Percentiles rank a stretch among this genome's conserved stretches.
Evolutionary conservation across 108 stramenopile genomes (phyloP).

Genomic region (Nitzschia putrida): DNA sequence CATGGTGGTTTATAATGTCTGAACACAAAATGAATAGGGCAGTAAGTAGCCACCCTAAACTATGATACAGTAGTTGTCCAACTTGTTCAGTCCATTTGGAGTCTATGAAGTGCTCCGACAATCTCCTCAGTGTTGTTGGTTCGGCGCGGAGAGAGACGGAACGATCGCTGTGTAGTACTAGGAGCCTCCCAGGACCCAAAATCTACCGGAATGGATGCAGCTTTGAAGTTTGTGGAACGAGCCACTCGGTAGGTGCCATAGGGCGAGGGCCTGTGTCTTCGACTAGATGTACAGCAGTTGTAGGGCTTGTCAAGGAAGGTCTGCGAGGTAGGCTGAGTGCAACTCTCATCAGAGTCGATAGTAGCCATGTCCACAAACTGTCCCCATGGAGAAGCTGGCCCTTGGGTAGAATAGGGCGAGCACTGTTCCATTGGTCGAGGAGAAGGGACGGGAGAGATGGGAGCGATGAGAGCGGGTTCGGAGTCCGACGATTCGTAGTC

Average conservation of each 20-base stretch:
- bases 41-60: too few relatives aligned
- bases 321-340: not conserved
- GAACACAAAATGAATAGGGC: not conserved
- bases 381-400: conserved; percentile 24
- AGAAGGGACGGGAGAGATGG: conserved; percentile 14
- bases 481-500: not conserved
- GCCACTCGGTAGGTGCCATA: conserved; percentile 13
- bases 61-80: too few relatives aligned
- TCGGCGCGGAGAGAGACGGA: conserved; percentile 9
- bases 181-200: not conserved
- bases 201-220: not conserved
- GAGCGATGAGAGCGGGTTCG: not conserved
- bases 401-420: not conserved
- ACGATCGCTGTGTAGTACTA: not conserved
- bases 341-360: not conserved
- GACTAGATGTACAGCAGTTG: conserved; percentile 9
- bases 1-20: too few relatives aligned
- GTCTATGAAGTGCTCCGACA: conserved; percentile 8
- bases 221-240: not conserved
- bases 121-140: conserved; percentile 10
- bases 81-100: conserved; percentile 14
- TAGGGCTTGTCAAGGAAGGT: not conserved
- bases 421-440: conserved; percentile 1
- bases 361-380: conserved; percentile 35
- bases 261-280: not conserved